phyloP scores from a whole-genome alignment of 169 alveolate genomes.

The Babesia bigemina region DNA sequence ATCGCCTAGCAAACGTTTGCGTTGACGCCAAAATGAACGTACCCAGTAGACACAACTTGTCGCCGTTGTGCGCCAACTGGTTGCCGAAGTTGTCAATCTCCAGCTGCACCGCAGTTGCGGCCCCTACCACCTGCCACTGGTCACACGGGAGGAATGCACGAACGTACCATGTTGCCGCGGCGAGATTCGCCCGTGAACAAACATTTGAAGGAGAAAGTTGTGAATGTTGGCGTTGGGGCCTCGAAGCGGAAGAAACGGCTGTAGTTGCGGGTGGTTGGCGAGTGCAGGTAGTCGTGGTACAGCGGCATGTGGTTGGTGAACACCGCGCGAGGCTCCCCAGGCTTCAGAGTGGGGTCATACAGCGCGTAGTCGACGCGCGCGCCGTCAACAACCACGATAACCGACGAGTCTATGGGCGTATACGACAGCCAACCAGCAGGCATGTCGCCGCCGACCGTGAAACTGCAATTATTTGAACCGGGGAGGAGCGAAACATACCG shows the following conservation, averaged over 20 bases:
- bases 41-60: slow-evolving; percentile 16
- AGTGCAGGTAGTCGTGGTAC: slow-evolving; percentile 52
- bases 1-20: slow-evolving; percentile 10
- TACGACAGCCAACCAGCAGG: slow-evolving; percentile 68
- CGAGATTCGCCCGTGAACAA: slow-evolving; percentile 69
- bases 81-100: slow-evolving; percentile 34
- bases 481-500: neutral
- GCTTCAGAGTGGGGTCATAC: slow-evolving; percentile 60
- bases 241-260: slow-evolving; percentile 58
- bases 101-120: slow-evolving; percentile 11
- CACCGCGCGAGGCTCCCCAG: slow-evolving; percentile 37
- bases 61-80: slow-evolving; percentile 23
- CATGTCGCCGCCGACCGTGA: slow-evolving; percentile 35
- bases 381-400: slow-evolving; percentile 63
- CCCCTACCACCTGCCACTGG: slow-evolving; percentile 17
- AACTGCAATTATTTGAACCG: slow-evolving; percentile 6
- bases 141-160: neutral
- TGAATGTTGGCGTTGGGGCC: slow-evolving; percentile 73
- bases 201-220: slow-evolving; percentile 66
- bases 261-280: slow-evolving; percentile 15
- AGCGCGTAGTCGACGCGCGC: slow-evolving; percentile 72
- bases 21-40: neutral
- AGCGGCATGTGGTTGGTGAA: slow-evolving; percentile 65
- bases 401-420: slow-evolving; percentile 61
- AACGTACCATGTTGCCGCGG: slow-evolving; percentile 59